Conservation (phyloP, 345 rosid species). For the Mercurialis annua region DNA sequence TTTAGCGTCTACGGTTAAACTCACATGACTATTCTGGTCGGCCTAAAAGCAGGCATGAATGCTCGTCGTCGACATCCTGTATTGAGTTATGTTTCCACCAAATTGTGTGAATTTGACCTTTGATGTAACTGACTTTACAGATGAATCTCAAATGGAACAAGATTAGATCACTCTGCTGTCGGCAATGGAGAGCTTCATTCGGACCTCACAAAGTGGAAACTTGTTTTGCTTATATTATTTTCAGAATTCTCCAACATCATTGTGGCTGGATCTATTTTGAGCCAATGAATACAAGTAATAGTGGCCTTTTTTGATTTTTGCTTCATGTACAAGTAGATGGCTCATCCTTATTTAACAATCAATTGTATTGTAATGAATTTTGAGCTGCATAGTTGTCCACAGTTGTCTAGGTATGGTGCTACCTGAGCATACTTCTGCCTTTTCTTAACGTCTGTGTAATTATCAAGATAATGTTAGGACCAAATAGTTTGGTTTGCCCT, state of each 20-base stretch:
- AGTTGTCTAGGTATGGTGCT: not conserved
- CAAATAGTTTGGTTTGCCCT: too few species aligned
- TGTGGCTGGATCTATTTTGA: constrained; percentile 5
- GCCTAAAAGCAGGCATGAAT: too few species aligned
- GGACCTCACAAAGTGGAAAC: not conserved
- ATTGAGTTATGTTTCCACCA: not conserved
- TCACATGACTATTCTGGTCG: too few species aligned
- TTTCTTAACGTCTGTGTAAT: not conserved
- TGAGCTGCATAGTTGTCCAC: constrained; percentile 1
- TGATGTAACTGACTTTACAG: not conserved
- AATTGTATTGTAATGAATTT: constrained; percentile 23
- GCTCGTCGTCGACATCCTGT: too few species aligned
- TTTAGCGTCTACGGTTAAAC: too few species aligned
- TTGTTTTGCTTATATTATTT: not conserved
- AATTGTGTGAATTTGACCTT: not conserved
- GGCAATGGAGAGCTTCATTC: constrained; percentile 6
- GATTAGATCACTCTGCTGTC: not conserved
- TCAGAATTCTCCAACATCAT: not conserved
- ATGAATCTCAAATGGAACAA: not conserved
- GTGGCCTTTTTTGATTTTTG: constrained; percentile 11
- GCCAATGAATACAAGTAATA: constrained; percentile 1
- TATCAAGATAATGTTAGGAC: not conserved
- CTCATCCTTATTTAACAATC: not conserved
- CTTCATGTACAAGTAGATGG: constrained; percentile 12
- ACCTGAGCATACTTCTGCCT: not conserved